Evolutionary conservation across 2,329 filamentous ascomycete genomes (phyloP).

Genomic region (Claviceps sp.): DNA sequence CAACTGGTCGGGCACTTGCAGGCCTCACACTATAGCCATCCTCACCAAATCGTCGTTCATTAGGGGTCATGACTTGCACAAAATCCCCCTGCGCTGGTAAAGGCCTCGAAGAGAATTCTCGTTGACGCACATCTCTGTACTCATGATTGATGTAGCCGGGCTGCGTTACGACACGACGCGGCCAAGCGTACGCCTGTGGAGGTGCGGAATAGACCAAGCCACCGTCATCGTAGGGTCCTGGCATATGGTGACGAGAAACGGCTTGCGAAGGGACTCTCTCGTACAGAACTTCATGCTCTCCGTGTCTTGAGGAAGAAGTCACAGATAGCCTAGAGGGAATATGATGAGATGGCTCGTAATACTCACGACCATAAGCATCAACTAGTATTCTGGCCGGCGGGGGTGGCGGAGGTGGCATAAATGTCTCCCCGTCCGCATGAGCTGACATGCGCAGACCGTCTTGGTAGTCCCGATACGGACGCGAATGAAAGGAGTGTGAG

Average conservation of each 20-base stretch:
- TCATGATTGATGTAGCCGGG: constrained; percentile 42
- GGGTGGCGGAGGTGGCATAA: constrained; percentile 37
- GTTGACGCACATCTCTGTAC: constrained; percentile 40
- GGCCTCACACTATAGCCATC: constrained; percentile 39
- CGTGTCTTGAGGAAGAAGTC: constrained; percentile 29
- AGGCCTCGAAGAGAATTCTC: constrained; percentile 43
- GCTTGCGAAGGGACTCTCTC: constrained; percentile 46
- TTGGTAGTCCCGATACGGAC: constrained; percentile 31
- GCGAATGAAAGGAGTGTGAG: constrained; percentile 25
- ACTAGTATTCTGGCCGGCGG: constrained; percentile 57
- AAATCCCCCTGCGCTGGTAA: constrained; percentile 31
- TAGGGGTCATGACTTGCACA: constrained; percentile 30
- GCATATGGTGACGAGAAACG: constrained; percentile 33
- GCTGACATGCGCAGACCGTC: constrained; percentile 31
- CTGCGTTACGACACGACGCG: constrained; percentile 47
- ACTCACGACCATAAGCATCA: constrained; percentile 74
- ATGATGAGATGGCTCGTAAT: constrained; percentile 40
- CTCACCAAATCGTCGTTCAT: constrained; percentile 28
- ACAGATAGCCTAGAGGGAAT: constrained; percentile 36
- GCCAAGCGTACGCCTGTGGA: constrained; percentile 35
- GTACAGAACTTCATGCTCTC: constrained; percentile 47
- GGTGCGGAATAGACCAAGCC: constrained; percentile 34
- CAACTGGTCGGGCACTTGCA: constrained; percentile 43
- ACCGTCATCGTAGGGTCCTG: constrained; percentile 36
- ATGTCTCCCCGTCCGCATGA: constrained; percentile 34